A percentile compares a stretch with the other conserved stretches of the same genome.
phyloP scores from a whole-genome alignment of 2,329 filamentous ascomycete species.

The Cephalotrichum gorgonifer region DNA sequence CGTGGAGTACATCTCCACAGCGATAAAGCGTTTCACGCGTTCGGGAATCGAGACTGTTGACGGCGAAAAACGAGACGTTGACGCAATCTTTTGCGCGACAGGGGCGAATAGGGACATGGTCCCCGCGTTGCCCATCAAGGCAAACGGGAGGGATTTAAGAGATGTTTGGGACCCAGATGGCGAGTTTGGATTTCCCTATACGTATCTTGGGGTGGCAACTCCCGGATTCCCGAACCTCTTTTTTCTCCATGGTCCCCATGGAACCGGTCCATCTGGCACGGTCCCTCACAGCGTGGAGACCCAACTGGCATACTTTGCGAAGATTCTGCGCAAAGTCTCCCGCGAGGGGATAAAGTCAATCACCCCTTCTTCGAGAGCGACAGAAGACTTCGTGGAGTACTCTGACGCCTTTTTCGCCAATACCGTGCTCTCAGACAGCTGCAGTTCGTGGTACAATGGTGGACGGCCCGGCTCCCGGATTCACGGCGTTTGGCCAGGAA shows the following conservation, averaged over 20 bases:
- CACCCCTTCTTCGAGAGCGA: constrained; percentile 42
- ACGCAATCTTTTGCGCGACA: constrained; percentile 58
- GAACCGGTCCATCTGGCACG: constrained; percentile 50
- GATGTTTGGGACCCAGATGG: constrained; percentile 46
- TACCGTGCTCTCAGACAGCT: constrained; percentile 49
- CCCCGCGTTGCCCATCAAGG: constrained; percentile 50
- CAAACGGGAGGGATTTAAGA: constrained; percentile 41
- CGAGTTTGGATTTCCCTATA: constrained; percentile 52
- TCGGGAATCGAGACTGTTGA: constrained; percentile 51
- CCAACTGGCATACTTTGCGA: constrained; percentile 54
- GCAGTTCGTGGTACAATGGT: constrained; percentile 65
- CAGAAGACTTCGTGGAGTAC: constrained; percentile 55
- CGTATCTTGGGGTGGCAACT: constrained; percentile 53
- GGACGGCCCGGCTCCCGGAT: constrained; percentile 51
- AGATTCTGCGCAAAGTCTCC: constrained; percentile 55
- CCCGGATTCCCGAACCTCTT: constrained; percentile 60
- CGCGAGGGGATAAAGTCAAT: constrained; percentile 57
- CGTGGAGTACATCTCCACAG: constrained; percentile 47
- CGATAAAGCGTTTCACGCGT: constrained; percentile 46
- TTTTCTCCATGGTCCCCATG: constrained; percentile 52
- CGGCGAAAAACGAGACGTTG: constrained; percentile 44
- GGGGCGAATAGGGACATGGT: constrained; percentile 51
- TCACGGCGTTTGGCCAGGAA: constrained; percentile 61
- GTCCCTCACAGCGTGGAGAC: constrained; percentile 59
- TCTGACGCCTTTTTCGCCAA: constrained; percentile 43